Evolutionary conservation across 352 stramenopile species (phyloP).

Genomic region (Globisporangium canariense): DNA sequence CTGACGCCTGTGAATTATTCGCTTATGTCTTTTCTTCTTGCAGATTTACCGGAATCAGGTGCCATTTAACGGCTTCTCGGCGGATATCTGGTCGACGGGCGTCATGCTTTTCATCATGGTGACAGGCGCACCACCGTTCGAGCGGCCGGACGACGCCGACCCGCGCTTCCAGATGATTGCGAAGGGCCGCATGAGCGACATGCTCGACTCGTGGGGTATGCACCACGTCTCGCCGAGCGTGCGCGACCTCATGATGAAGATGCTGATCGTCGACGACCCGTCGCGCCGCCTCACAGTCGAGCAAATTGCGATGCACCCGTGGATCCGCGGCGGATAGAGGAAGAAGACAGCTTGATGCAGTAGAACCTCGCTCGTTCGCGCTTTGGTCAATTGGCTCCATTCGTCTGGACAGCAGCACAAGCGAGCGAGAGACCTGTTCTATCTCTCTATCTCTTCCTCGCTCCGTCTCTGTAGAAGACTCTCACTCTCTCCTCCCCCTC

Average conservation of each 20-base stretch:
- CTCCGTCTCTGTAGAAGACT: background rate
- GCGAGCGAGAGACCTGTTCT: background rate
- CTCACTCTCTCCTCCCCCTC: background rate
- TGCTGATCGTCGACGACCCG: conserved; percentile 84
- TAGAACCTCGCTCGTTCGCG: background rate
- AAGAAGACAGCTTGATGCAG: background rate
- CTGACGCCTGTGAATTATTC: background rate
- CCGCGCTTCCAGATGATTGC: conserved; percentile 86
- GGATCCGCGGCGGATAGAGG: conserved; percentile 63
- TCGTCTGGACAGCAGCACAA: background rate
- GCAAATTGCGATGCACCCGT: conserved; percentile 82
- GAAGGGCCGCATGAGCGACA: conserved; percentile 70
- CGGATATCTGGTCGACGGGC: conserved; percentile 93
- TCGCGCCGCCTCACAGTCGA: conserved; percentile 70
- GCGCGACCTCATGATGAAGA: conserved; percentile 69
- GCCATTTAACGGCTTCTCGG: conserved; percentile 89
- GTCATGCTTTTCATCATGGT: conserved; percentile 96
- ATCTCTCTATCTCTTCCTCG: background rate
- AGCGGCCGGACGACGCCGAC: conserved; percentile 77
- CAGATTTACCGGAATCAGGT: conserved; percentile 89
- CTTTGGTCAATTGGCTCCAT: background rate
- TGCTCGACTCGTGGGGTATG: conserved; percentile 88
- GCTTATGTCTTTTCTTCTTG: background rate
- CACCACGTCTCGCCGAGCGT: conserved; percentile 69
- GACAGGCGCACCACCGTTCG: conserved; percentile 90